Conservation (phyloP, 78 protist species). For the Cavenderia fasciculata region DNA sequence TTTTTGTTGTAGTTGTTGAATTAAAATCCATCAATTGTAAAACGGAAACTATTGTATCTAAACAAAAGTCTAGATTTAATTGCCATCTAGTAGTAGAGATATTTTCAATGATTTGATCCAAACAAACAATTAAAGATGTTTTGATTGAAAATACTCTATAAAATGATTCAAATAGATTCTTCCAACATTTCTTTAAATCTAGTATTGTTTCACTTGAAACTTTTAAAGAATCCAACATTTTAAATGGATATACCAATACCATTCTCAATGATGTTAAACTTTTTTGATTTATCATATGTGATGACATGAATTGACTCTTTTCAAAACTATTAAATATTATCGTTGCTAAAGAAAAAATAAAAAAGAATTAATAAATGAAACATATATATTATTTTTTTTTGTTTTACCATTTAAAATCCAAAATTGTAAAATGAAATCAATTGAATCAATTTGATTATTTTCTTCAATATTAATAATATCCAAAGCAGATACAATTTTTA, state of each 20-base stretch:
- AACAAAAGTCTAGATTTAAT: background rate
- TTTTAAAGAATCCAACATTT: no score
- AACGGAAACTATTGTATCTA: background rate
- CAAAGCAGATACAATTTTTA: background rate
- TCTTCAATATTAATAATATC: background rate
- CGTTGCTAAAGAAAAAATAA: background rate
- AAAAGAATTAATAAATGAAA: background rate
- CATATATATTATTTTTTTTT: background rate
- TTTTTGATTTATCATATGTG: no score
- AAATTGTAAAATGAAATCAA: background rate
- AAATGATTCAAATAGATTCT: slow-evolving; percentile 5
- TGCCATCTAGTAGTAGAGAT: background rate
- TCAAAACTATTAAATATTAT: background rate
- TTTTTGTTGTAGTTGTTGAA: background rate
- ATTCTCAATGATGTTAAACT: no score
- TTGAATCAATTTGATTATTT: background rate
- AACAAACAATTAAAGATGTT: background rate
- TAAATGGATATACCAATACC: no score
- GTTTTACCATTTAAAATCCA: slow-evolving; percentile 15
- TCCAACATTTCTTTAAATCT: no score
- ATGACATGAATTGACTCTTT: no score
- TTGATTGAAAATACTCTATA: background rate
- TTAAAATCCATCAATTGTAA: background rate
- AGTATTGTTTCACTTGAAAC: no score
- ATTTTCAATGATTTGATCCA: background rate